Base-by-base conservation (phyloP, 164 flowering plant genomes). In the Taxillus chinensis region DNA sequence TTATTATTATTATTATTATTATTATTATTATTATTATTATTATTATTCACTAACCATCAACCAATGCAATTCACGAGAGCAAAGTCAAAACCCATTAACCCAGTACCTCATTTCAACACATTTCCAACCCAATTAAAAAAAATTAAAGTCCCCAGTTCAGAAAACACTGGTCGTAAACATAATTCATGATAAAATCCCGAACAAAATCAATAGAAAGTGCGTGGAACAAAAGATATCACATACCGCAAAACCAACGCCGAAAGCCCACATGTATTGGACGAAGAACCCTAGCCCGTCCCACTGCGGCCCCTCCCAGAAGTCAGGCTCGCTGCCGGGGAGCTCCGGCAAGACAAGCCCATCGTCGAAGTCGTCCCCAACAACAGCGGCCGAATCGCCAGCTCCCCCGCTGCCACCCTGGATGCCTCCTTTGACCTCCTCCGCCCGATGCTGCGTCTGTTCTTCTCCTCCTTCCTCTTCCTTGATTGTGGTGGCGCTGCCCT, bases 221-320 rank as follows among this genome's bases (percentile, higher is more conserved):
- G 27, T 0, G 27, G 27, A 27, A 27, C 27, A 27, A 27, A 27
- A 3, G 42, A 51, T 61, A 57, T 45, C 14, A 62, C 45, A 40
- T 75, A 92, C 98, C 85, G 90, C 92, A 46, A 90, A 90, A 41
- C 70, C 74, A 60, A 90, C 68, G 64, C 98, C 98, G 49, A 90
- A 85, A 69, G 97, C 97, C 97, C 98, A 93, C 79, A 75, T 27
- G 51, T 90, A 90, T 85, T 93, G 85, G 13, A 82, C 72, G 50
- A 93, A 79, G 76, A 93, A 88, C 0, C 98, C 98, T 9, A 93
- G 56, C 39, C 37, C 83, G 52, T 93, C 84, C 97, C 96, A 90
- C 71, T 84, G 78, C 42, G 83, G 66, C 0, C 98, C 98, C 60
- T 93, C 98, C 88, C 88, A 93, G 71, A 86, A 84, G 62, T 83